A percentile compares a stretch with the other conserved stretches of the same genome.
These are phyloP conservation scores for Phytophthora hibernalis DNA, from an alignment of 352 stramenopile genomes.

Conservation along the genomic window DNA sequence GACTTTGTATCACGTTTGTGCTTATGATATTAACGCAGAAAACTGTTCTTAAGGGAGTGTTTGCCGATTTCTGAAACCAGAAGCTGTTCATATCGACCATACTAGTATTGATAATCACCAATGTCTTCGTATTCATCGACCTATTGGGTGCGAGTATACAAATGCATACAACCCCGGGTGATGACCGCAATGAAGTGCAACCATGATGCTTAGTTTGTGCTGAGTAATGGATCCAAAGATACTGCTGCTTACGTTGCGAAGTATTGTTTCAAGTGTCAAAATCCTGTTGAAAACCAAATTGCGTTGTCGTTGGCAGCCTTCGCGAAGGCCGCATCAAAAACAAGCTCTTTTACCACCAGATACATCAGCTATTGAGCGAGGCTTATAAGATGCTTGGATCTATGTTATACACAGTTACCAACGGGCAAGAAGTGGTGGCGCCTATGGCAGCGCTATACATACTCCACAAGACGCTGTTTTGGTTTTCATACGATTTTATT, in stretches of 20 bases:
- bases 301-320: constrained; percentile 17
- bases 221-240: constrained; percentile 13
- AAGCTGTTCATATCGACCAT: background rate
- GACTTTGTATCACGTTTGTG: background rate
- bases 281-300: constrained; percentile 25
- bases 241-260: constrained; percentile 28
- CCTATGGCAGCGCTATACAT: constrained; percentile 21
- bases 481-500: constrained; percentile 22
- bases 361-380: constrained; percentile 1
- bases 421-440: constrained; percentile 18
- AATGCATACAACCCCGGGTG: constrained; percentile 33
- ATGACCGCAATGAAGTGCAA: constrained; percentile 36
- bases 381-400: constrained; percentile 12
- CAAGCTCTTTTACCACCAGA: constrained; percentile 8
- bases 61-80: constrained; percentile 35
- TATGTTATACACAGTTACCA: constrained; percentile 23
- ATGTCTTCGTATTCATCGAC: constrained; percentile 8
- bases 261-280: constrained; percentile 29
- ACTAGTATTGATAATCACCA: background rate
- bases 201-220: constrained; percentile 31
- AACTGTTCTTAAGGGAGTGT: constrained; percentile 20
- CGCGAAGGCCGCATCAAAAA: constrained; percentile 8
- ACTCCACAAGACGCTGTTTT: constrained; percentile 14
- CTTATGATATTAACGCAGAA: background rate
- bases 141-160: constrained; percentile 36